Conservation (phyloP, 345 rosid genomes). For the Eucalyptus tenuipes region DNA sequence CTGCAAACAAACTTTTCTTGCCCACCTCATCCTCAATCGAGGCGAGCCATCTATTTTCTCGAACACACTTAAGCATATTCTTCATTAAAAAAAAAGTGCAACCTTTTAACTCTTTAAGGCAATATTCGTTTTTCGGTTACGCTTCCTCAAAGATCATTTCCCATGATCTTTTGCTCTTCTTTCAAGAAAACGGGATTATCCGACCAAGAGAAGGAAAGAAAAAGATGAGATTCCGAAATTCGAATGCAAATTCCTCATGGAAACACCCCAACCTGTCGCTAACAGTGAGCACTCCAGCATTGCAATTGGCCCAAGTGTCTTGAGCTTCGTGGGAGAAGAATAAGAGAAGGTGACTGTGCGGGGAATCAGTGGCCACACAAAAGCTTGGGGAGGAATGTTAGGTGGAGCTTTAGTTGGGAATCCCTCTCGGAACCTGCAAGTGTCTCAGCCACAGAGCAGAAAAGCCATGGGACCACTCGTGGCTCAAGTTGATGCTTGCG, state of each 20-base stretch:
- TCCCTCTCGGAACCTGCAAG: background rate
- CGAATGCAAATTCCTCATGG: background rate
- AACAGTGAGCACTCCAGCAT: background rate
- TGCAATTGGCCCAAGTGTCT: background rate
- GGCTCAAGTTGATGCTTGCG: background rate
- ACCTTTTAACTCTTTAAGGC: background rate
- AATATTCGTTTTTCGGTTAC: background rate
- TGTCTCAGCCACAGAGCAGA: background rate
- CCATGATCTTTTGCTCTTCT: background rate
- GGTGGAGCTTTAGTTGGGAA: background rate
- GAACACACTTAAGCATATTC: background rate
- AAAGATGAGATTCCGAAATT: background rate
- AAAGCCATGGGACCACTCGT: background rate
- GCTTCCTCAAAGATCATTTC: background rate
- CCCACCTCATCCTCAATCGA: background rate
- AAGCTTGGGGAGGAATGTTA: background rate
- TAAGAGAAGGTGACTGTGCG: background rate
- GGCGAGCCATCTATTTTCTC: background rate
- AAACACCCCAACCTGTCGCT: background rate
- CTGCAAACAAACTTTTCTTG: background rate
- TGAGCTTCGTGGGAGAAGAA: background rate
- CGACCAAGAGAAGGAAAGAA: background rate
- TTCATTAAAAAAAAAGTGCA: background rate
- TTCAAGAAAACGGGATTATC: background rate
- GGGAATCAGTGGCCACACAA: background rate